Conservation (phyloP, 2,329 filamentous ascomycete species). For the Aspergillus eucalypticola region DNA sequence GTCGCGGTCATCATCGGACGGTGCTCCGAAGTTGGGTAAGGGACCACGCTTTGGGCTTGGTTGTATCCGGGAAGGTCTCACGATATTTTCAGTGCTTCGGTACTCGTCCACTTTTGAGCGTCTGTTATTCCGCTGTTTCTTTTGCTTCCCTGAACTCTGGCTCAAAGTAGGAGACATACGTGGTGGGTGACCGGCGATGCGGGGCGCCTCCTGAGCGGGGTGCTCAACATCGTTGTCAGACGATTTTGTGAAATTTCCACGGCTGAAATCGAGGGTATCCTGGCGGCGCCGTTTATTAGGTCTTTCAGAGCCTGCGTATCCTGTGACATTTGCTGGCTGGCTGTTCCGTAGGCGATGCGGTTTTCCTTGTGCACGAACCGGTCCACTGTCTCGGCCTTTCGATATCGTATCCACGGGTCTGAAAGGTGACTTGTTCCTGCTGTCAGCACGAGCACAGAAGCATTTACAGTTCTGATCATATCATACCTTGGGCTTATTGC, state of each 20-base stretch:
- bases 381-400: conserved; percentile 33
- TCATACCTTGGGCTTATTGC: conserved; percentile 19
- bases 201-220: conserved; percentile 6
- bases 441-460: neutral
- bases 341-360: conserved; percentile 4
- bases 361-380: conserved; percentile 32
- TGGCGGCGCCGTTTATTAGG: conserved; percentile 33
- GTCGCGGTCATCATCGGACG: conserved; percentile 20
- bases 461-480: neutral
- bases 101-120: conserved; percentile 18
- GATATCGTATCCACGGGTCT: conserved; percentile 30
- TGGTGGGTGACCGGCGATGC: conserved; percentile 11
- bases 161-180: conserved; percentile 26
- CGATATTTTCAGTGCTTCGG: conserved; percentile 22
- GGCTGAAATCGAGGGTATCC: conserved; percentile 13
- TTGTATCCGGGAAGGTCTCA: conserved; percentile 14
- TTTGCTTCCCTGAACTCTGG: conserved; percentile 14
- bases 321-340: neutral
- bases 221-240: conserved; percentile 23
- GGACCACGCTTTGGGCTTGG: neutral
- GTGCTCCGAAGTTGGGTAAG: neutral
- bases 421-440: conserved; percentile 14
- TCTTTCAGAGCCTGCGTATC: neutral
- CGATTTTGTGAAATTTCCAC: conserved; percentile 13
- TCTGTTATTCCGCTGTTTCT: conserved; percentile 4